Evolutionary conservation across 2,329 filamentous ascomycete genomes (phyloP).

Genomic region (Pseudogymnoascus sp.): DNA sequence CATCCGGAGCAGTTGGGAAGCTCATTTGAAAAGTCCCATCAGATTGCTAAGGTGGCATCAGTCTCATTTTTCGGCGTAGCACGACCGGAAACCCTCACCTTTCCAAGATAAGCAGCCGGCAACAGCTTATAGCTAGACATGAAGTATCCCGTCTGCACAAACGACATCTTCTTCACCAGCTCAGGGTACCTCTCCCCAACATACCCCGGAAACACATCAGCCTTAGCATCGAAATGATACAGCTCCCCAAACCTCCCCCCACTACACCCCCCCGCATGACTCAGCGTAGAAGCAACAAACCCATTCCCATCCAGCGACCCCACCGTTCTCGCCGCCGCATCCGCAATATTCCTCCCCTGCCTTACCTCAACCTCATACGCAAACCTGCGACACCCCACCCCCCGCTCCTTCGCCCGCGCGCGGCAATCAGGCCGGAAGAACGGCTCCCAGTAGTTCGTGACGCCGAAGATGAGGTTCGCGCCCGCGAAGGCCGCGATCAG

Average conservation of each 20-base stretch:
- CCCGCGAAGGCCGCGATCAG: conserved; percentile 35
- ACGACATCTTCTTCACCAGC: conserved; percentile 41
- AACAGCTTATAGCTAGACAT: conserved; percentile 38
- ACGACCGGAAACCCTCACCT: conserved; percentile 28
- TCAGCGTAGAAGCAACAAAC: conserved; percentile 42
- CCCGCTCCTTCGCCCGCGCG: conserved; percentile 30
- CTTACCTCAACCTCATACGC: conserved; percentile 41
- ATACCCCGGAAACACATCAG: conserved; percentile 38
- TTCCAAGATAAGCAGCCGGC: conserved; percentile 38
- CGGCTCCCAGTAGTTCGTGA: conserved; percentile 48
- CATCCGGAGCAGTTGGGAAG: conserved; percentile 36
- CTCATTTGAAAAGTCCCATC: conserved; percentile 39
- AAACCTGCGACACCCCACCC: conserved; percentile 35
- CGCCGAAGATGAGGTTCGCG: conserved; percentile 44
- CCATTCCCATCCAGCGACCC: conserved; percentile 36
- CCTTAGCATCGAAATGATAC: conserved; percentile 47
- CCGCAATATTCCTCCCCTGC: conserved; percentile 47
- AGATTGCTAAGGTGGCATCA: conserved; percentile 22
- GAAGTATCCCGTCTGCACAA: conserved; percentile 38
- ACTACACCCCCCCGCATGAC: conserved; percentile 39
- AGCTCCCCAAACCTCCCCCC: conserved; percentile 37
- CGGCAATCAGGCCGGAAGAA: conserved; percentile 39
- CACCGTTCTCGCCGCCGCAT: conserved; percentile 39
- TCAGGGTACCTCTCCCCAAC: conserved; percentile 35
- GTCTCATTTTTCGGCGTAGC: neutral